These are phyloP conservation scores for Arabidopsis lyrata DNA, from an alignment of 441 rosid genomes.

Conservation along the genomic window DNA sequence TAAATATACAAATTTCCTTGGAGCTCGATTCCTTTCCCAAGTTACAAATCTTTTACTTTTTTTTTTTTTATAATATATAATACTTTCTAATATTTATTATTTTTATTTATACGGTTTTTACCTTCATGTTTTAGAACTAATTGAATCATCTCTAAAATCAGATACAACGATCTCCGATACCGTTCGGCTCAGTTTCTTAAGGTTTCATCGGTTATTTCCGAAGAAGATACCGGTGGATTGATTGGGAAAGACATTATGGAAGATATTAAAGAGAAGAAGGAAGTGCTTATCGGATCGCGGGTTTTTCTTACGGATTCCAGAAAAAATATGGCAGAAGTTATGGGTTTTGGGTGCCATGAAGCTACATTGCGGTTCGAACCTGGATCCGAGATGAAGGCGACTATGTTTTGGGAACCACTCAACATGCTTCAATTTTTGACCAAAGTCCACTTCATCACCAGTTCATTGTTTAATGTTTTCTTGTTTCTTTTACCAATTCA, in stretches of 20 bases:
- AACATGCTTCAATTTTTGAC: neutral
- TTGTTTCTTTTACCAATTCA: neutral
- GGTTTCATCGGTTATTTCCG: neutral
- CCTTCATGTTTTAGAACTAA: neutral
- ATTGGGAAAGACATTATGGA: neutral
- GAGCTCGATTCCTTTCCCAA: too few species aligned
- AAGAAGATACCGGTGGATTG: neutral
- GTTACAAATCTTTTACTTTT: too few species aligned
- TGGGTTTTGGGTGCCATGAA: constrained; percentile 13
- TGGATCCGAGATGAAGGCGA: neutral
- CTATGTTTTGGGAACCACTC: constrained; percentile 21
- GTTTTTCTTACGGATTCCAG: constrained; percentile 8
- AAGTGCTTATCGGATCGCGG: neutral
- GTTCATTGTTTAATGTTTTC: neutral
- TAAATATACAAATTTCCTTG: too few species aligned
- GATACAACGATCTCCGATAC: neutral
- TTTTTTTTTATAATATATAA: too few species aligned
- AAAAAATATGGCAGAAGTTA: neutral
- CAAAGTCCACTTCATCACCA: neutral
- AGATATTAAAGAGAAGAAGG: too few species aligned
- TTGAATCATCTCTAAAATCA: neutral
- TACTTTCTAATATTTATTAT: neutral
- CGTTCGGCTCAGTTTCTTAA: neutral
- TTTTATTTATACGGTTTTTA: neutral
- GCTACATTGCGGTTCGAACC: constrained; percentile 10